A percentile compares a stretch with the other conserved stretches of the same genome.
Evolutionary conservation across 2,329 filamentous ascomycete genomes (phyloP).

Genomic region (Tympanopsis confertula): DNA sequence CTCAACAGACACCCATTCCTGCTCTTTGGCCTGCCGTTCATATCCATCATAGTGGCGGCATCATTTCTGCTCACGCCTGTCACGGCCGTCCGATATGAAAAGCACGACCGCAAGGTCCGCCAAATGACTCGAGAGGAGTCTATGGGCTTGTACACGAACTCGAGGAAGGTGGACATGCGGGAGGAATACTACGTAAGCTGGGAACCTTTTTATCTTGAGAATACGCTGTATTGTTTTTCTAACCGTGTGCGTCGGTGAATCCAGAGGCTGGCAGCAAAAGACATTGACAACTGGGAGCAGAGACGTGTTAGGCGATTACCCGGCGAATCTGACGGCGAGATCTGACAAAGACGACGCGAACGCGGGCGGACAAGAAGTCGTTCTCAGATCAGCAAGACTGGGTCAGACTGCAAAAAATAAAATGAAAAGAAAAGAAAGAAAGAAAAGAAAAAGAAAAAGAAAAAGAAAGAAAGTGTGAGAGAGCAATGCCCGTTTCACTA

Average conservation of each 20-base stretch:
- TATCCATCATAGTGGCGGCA: conserved; percentile 77
- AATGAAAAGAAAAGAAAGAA: too few relatives aligned
- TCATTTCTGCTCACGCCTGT: conserved; percentile 92
- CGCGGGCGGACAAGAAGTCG: too few relatives aligned
- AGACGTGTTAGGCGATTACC: conserved; percentile 81
- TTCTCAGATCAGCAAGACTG: too few relatives aligned
- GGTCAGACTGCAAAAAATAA: too few relatives aligned
- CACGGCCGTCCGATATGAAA: conserved; percentile 85
- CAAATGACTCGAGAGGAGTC: conserved; percentile 79
- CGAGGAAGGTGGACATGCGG: conserved; percentile 64
- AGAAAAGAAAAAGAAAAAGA: too few relatives aligned
- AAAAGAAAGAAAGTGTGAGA: too few relatives aligned
- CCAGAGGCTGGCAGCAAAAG: conserved; percentile 73
- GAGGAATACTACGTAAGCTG: conserved; percentile 75
- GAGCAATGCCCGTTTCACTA: too few relatives aligned
- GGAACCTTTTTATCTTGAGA: conserved; percentile 2
- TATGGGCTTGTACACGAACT: conserved; percentile 63
- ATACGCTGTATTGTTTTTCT: conserved; percentile 1
- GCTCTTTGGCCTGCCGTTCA: conserved; percentile 87
- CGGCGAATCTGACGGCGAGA: conserved; percentile 77
- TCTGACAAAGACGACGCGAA: conserved; percentile 33
- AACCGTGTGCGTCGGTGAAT: conserved; percentile 1
- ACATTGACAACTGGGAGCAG: conserved; percentile 93
- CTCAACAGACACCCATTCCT: conserved; percentile 76
- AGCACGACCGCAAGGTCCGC: conserved; percentile 78